Evolutionary conservation across 176 grass and related monocot genomes (phyloP).

Genomic region (Zoysia pacifica): DNA sequence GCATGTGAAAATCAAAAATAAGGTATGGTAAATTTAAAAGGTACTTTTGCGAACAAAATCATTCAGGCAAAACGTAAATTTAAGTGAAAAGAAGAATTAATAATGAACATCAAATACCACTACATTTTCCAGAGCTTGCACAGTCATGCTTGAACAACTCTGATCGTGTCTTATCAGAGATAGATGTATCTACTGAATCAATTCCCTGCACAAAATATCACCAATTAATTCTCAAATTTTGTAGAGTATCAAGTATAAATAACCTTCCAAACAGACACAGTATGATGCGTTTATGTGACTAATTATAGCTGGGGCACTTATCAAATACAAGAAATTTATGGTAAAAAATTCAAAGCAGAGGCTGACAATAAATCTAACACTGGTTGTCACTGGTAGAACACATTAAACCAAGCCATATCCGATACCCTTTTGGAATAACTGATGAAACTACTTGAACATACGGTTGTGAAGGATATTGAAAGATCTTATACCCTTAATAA

Average conservation of each 20-base stretch:
- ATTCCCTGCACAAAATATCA: constrained; percentile 46
- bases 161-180: constrained; percentile 40
- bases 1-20: neutral
- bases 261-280: neutral
- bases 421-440: neutral
- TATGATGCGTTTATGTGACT: neutral
- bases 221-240: constrained; percentile 1
- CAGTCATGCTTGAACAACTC: constrained; percentile 67
- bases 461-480: neutral
- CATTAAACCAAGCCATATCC: constrained; percentile 7
- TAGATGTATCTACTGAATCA: constrained; percentile 57
- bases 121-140: constrained; percentile 83
- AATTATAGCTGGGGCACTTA: neutral
- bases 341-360: neutral
- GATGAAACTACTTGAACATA: constrained; percentile 8
- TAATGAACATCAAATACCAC: constrained; percentile 72
- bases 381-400: neutral
- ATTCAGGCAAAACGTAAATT: neutral
- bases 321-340: constrained; percentile 17
- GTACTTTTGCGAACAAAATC: neutral
- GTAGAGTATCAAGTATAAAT: neutral
- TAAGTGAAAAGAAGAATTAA: constrained; percentile 21
- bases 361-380: neutral
- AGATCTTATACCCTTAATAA: neutral
- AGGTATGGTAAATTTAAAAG: neutral